These are phyloP conservation scores for Fusarium nelsonii DNA, from an alignment of 2,329 filamentous ascomycete species.

Conservation along the genomic window DNA sequence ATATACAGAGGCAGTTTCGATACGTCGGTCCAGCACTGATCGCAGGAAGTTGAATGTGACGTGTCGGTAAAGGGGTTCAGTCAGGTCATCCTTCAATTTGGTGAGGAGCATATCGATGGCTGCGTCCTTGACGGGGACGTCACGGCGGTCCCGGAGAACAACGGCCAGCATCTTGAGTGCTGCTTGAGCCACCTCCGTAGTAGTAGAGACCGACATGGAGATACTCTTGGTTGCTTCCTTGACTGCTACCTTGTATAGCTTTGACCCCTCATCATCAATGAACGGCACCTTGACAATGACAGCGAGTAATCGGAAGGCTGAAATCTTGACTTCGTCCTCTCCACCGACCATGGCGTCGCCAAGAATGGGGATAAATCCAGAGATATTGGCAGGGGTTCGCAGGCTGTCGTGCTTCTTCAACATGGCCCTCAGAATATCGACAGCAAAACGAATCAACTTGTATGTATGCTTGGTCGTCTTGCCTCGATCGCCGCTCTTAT, in stretches of 20 bases:
- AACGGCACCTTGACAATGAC: conserved; percentile 89
- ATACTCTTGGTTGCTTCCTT: conserved; percentile 87
- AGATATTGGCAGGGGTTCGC: conserved; percentile 81
- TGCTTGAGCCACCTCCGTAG: conserved; percentile 86
- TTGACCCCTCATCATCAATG: conserved; percentile 73
- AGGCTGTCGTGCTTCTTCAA: conserved; percentile 87
- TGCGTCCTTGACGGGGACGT: conserved; percentile 81
- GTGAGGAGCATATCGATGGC: conserved; percentile 86
- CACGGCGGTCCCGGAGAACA: conserved; percentile 83
- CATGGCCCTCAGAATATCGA: conserved; percentile 88
- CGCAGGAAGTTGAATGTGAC: conserved; percentile 95
- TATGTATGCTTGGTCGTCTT: conserved; percentile 83
- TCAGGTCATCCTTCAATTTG: conserved; percentile 87
- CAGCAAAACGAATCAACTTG: conserved; percentile 88
- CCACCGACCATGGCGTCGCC: conserved; percentile 86
- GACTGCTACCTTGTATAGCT: conserved; percentile 80
- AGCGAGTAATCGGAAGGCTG: conserved; percentile 85
- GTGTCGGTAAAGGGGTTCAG: conserved; percentile 91
- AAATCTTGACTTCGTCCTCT: conserved; percentile 93
- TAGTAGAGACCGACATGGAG: conserved; percentile 80
- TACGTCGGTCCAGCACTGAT: conserved; percentile 84
- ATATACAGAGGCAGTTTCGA: conserved; percentile 89
- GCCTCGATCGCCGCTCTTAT: conserved; percentile 77
- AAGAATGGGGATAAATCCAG: conserved; percentile 88
- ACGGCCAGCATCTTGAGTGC: conserved; percentile 89